Percentiles rank a stretch among this genome's conserved stretches.
Evolutionary conservation across 2,329 filamentous ascomycete species (phyloP).

Genomic region (Beauveria caledonica): DNA sequence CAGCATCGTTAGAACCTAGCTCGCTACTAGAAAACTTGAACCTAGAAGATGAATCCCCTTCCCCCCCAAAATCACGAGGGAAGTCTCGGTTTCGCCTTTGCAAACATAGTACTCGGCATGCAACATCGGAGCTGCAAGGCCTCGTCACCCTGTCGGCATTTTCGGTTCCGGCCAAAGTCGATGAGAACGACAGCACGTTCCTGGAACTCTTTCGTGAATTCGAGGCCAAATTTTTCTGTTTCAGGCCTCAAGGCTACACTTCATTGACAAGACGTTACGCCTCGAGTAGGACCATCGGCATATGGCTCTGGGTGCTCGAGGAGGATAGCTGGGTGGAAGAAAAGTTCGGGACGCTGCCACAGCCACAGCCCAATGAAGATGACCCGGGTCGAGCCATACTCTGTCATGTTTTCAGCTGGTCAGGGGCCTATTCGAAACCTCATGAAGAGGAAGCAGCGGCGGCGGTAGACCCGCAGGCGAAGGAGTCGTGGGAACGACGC

Average conservation of each 20-base stretch:
- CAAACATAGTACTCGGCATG: not conserved
- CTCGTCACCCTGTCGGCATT: conserved; percentile 11
- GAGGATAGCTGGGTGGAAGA: conserved; percentile 11
- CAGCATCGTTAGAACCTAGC: not conserved
- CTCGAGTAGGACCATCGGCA: not conserved
- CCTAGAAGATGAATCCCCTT: not conserved
- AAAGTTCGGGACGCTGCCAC: conserved; percentile 4
- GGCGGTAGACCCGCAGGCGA: conserved; percentile 11
- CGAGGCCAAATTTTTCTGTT: too few species aligned
- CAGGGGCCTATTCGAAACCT: not conserved
- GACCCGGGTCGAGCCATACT: conserved; percentile 6
- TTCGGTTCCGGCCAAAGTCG: conserved; percentile 4
- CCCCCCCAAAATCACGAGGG: too few species aligned
- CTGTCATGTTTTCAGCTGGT: conserved; percentile 14
- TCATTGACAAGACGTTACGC: too few species aligned
- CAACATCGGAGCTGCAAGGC: conserved; percentile 4
- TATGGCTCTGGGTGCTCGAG: conserved; percentile 7
- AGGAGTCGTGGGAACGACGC: conserved; percentile 13
- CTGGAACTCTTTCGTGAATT: not conserved
- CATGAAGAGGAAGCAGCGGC: conserved; percentile 13
- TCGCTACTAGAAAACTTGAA: not conserved
- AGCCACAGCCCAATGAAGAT: not conserved
- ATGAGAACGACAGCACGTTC: not conserved
- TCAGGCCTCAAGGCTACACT: too few species aligned
- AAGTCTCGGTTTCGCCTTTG: not conserved